phyloP scores from a whole-genome alignment of 2,329 filamentous ascomycete genomes.

The Fusarium sp. region DNA sequence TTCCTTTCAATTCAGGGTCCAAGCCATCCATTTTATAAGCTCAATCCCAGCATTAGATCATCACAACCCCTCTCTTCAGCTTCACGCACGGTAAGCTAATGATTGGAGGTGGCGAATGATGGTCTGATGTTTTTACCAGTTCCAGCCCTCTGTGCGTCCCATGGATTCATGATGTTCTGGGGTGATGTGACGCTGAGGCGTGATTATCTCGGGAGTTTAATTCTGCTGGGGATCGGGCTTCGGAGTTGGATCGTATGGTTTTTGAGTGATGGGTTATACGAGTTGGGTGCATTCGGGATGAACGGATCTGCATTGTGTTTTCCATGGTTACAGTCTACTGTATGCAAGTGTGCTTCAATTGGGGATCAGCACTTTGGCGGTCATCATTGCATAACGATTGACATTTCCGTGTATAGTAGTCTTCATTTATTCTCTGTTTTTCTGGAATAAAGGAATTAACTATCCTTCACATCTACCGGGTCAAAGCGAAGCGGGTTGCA shows the following conservation, averaged over 20 bases:
- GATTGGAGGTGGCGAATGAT: conserved; percentile 31
- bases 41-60: conserved; percentile 7
- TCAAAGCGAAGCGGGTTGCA: too few species aligned
- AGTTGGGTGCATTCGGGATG: not conserved
- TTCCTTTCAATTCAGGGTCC: not conserved
- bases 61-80: conserved; percentile 22
- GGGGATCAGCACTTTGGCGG: too few species aligned
- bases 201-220: conserved; percentile 25
- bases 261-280: not conserved
- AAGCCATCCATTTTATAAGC: conserved; percentile 17
- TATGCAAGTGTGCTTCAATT: not conserved
- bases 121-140: conserved; percentile 12
- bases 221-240: conserved; percentile 12
- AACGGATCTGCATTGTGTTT: not conserved
- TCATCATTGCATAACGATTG: too few species aligned
- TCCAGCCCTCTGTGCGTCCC: too few species aligned
- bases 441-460: too few species aligned
- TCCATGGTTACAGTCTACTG: not conserved
- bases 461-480: too few species aligned
- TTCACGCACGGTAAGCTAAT: not conserved
- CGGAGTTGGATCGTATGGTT: conserved; percentile 23
- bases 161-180: too few species aligned
- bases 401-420: too few species aligned
- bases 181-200: conserved; percentile 16
- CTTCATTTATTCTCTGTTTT: too few species aligned